phyloP scores from a whole-genome alignment of 1,139 yeast species.

The Saccharomyces hybrid region DNA sequence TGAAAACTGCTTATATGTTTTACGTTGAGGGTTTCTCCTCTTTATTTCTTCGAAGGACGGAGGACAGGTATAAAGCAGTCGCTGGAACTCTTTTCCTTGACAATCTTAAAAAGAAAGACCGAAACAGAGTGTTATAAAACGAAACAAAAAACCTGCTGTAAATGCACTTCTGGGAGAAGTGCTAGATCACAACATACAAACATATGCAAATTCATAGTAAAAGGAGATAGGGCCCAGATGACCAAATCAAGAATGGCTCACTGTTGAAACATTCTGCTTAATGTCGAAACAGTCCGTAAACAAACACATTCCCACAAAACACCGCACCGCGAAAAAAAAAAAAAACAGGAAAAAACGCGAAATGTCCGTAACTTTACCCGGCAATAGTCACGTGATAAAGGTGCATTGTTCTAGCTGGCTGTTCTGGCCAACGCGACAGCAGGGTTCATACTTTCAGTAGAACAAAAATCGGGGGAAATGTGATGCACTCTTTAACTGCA shows the following conservation, averaged over 20 bases:
- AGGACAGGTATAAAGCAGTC: not conserved
- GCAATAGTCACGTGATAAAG: not conserved
- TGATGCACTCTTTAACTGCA: not conserved
- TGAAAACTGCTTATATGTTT: not conserved
- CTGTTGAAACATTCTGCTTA: not conserved
- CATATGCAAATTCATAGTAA: not conserved
- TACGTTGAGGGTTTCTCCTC: not conserved
- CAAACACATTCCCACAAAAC: not conserved
- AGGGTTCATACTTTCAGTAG: not conserved
- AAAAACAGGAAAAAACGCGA: not conserved
- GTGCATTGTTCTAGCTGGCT: not conserved
- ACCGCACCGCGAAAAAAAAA: not conserved
- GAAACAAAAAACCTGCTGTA: not conserved
- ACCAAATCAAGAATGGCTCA: not conserved
- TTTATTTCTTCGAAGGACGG: not conserved
- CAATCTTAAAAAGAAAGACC: not conserved
- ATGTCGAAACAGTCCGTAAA: not conserved
- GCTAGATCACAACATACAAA: not conserved
- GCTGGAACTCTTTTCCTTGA: not conserved
- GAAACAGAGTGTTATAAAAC: not conserved
- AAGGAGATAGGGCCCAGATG: not conserved
- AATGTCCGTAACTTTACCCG: slow-evolving; percentile 9
- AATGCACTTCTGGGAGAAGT: not conserved
- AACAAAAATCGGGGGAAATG: not conserved
- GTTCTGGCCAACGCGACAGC: not conserved